Evolutionary conservation across 2,329 filamentous ascomycete species (phyloP).

Genomic region (Pyrenophora seminiperda): DNA sequence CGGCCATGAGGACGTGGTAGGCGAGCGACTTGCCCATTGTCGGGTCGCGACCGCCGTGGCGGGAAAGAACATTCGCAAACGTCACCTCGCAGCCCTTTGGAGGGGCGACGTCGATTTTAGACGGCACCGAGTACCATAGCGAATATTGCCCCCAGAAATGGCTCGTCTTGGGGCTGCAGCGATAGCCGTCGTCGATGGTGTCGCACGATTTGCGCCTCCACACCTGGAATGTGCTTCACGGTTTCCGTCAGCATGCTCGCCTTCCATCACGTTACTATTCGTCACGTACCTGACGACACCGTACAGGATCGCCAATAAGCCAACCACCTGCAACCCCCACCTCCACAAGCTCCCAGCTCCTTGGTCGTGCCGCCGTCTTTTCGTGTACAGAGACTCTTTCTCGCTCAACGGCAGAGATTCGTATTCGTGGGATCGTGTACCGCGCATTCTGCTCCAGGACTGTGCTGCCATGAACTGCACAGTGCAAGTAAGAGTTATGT

Average conservation of each 20-base stretch:
- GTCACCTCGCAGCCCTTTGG: slow-evolving; percentile 74
- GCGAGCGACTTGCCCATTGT: slow-evolving; percentile 67
- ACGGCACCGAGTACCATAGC: slow-evolving; percentile 78
- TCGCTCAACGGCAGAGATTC: slow-evolving; percentile 38
- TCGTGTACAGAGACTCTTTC: slow-evolving; percentile 29
- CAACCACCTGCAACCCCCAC: slow-evolving; percentile 26
- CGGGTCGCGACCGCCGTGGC: slow-evolving; percentile 84
- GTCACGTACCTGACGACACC: slow-evolving; percentile 31
- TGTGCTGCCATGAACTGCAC: slow-evolving; percentile 24
- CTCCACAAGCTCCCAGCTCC: slow-evolving; percentile 14
- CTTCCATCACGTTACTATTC: too few species aligned
- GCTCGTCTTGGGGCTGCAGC: slow-evolving; percentile 65
- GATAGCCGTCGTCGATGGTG: slow-evolving; percentile 62
- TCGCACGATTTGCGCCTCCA: slow-evolving; percentile 53
- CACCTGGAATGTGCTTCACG: slow-evolving; percentile 23
- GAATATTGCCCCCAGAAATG: slow-evolving; percentile 87
- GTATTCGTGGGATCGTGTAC: slow-evolving; percentile 31
- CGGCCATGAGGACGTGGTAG: slow-evolving; percentile 68
- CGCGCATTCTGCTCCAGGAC: slow-evolving; percentile 40
- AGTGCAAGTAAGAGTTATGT: not conserved
- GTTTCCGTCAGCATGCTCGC: slow-evolving; percentile 16
- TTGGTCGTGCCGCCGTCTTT: slow-evolving; percentile 23
- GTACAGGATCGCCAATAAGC: slow-evolving; percentile 29
- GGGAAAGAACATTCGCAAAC: slow-evolving; percentile 80
- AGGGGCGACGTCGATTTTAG: slow-evolving; percentile 63